phyloP scores from a whole-genome alignment of 2,329 filamentous ascomycete species.

The Westerdykella sp. region DNA sequence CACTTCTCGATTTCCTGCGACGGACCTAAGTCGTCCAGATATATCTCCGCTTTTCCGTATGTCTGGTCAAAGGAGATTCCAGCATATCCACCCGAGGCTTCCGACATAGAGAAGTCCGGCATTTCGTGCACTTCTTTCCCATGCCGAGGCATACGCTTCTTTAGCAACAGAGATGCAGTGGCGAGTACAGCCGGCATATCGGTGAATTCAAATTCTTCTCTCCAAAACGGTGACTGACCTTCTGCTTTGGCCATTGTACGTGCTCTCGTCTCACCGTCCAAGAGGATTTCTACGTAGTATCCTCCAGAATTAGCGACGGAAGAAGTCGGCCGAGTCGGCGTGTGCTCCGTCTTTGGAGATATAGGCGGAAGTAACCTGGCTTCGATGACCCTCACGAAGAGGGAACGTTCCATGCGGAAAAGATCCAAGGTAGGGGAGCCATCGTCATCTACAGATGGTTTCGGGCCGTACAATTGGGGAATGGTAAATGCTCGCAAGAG shows the following conservation, averaged over 20 bases:
- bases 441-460: conserved; percentile 42
- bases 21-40: conserved; percentile 69
- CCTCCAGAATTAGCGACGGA: conserved; percentile 48
- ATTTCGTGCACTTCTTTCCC: conserved; percentile 38
- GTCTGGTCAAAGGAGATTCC: conserved; percentile 45
- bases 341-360: conserved; percentile 29
- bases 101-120: conserved; percentile 30
- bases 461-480: conserved; percentile 79
- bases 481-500: conserved; percentile 84
- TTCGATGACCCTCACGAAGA: conserved; percentile 56
- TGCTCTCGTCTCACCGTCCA: conserved; percentile 73
- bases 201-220: conserved; percentile 70
- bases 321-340: conserved; percentile 27
- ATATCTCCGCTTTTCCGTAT: conserved; percentile 73
- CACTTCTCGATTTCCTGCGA: conserved; percentile 76
- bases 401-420: conserved; percentile 59
- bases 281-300: conserved; percentile 70
- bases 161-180: conserved; percentile 64
- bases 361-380: conserved; percentile 48
- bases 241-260: conserved; percentile 66
- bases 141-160: conserved; percentile 44
- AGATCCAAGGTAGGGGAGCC: conserved; percentile 48
- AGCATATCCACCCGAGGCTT: conserved; percentile 38
- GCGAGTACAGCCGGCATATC: conserved; percentile 66
- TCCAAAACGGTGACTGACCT: conserved; percentile 72